A percentile compares a stretch with the other conserved stretches of the same genome.
These are phyloP conservation scores for Globisporangium spinosum DNA, from an alignment of 352 stramenopile genomes.

Conservation along the genomic window DNA sequence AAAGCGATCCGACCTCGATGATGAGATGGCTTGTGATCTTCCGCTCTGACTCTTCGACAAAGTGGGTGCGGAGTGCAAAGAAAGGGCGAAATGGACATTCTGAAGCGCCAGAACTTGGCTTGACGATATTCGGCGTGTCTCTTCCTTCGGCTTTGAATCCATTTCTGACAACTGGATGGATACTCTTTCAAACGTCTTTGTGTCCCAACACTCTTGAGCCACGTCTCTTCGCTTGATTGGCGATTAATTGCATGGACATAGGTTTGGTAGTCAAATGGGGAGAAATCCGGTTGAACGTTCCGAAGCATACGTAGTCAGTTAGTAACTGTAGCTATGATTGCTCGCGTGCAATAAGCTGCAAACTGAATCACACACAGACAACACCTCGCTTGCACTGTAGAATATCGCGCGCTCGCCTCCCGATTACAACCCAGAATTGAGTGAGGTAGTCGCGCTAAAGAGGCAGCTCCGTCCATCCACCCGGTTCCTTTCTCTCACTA, in stretches of 20 bases:
- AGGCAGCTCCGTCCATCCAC: not conserved
- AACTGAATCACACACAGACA: not conserved
- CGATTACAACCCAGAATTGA: not conserved
- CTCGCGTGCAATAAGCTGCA: not conserved
- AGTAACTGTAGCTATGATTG: not conserved
- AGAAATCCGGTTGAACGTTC: not conserved
- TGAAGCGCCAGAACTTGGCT: constrained; percentile 11
- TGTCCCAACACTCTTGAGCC: no score
- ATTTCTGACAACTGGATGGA: not conserved
- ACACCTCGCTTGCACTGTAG: not conserved
- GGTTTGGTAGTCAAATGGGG: not conserved
- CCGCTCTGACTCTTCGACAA: constrained; percentile 2
- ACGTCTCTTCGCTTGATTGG: no score
- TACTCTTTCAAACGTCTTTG: not conserved
- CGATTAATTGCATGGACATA: no score
- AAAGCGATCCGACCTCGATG: not conserved
- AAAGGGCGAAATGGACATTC: constrained; percentile 7
- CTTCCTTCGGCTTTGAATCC: not conserved
- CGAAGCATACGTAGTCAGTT: not conserved
- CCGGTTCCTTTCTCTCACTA: not conserved
- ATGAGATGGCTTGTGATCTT: not conserved
- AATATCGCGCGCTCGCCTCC: not conserved
- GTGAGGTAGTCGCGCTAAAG: not conserved
- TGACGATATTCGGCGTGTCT: constrained; percentile 3
- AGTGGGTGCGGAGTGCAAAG: constrained; percentile 8